Evolutionary conservation across 805 yeast genomes (phyloP).

Genomic region (Lachancea nothofagi): DNA sequence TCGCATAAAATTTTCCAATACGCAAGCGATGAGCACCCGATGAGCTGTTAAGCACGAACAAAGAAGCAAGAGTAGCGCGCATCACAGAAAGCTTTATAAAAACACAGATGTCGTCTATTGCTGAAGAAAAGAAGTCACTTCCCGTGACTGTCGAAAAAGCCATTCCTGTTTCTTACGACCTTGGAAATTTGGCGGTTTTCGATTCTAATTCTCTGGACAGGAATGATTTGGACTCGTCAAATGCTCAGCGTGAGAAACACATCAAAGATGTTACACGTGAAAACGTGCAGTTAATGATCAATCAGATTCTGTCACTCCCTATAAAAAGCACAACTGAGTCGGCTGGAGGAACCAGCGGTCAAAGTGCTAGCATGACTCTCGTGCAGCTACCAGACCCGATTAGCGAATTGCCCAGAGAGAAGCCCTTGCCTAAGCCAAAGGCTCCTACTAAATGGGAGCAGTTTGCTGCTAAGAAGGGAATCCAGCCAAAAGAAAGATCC

Average conservation of each 20-base stretch:
- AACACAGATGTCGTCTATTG: slow-evolving; percentile 6
- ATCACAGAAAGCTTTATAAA: background rate
- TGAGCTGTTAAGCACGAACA: no score
- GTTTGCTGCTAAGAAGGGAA: slow-evolving; percentile 94
- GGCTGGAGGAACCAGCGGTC: slow-evolving; percentile 51
- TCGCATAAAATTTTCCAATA: no score
- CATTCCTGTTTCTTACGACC: slow-evolving; percentile 82
- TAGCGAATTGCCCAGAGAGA: slow-evolving; percentile 86
- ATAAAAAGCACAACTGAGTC: slow-evolving; percentile 80
- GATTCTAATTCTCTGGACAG: slow-evolving; percentile 83
- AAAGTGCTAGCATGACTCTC: slow-evolving; percentile 69
- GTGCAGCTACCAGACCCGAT: slow-evolving; percentile 79
- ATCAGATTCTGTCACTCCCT: slow-evolving; percentile 87
- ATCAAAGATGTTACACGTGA: slow-evolving; percentile 73
- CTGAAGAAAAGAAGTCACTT: slow-evolving; percentile 22
- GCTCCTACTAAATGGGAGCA: slow-evolving; percentile 94
- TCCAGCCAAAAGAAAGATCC: slow-evolving; percentile 79
- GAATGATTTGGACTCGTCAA: slow-evolving; percentile 44
- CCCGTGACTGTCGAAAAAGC: slow-evolving; percentile 88
- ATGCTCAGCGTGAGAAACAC: slow-evolving; percentile 57
- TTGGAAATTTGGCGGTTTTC: slow-evolving; percentile 86
- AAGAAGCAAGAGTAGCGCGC: background rate
- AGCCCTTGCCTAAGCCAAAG: slow-evolving; percentile 88
- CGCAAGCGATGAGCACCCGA: no score
- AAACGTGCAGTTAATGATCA: slow-evolving; percentile 83